Evolutionary conservation across 2,329 filamentous ascomycete species (phyloP).

Genomic region (Aspergillus tubingensis): DNA sequence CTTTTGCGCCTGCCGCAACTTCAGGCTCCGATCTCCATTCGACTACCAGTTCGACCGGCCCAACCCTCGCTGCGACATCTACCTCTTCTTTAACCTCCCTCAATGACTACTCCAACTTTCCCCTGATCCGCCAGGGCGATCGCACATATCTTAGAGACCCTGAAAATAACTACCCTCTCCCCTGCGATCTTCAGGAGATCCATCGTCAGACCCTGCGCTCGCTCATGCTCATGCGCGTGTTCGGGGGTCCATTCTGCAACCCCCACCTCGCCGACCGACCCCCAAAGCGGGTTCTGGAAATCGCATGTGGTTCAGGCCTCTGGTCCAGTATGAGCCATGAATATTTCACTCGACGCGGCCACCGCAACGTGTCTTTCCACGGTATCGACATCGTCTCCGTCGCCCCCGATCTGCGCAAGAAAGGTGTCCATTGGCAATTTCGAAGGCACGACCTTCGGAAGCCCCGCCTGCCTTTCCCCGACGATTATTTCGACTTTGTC

Average conservation of each 20-base stretch:
- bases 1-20: slow-evolving; percentile 28
- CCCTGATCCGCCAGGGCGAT: slow-evolving; percentile 73
- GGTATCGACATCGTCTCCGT: slow-evolving; percentile 80
- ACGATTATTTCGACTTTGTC: slow-evolving; percentile 81
- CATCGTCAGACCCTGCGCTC: slow-evolving; percentile 86
- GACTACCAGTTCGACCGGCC: slow-evolving; percentile 33
- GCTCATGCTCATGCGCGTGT: slow-evolving; percentile 76
- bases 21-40: slow-evolving; percentile 39
- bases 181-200: slow-evolving; percentile 81
- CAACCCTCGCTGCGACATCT: slow-evolving; percentile 34
- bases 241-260: slow-evolving; percentile 77
- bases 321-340: slow-evolving; percentile 89
- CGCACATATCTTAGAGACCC: slow-evolving; percentile 79
- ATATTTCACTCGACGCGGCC: slow-evolving; percentile 69
- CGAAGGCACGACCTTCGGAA: slow-evolving; percentile 82
- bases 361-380: slow-evolving; percentile 72
- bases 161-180: slow-evolving; percentile 75
- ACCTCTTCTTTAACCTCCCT: slow-evolving; percentile 39
- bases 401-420: slow-evolving; percentile 64
- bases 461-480: slow-evolving; percentile 73
- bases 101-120: slow-evolving; percentile 48
- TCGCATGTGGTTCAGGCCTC: slow-evolving; percentile 84
- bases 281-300: slow-evolving; percentile 76
- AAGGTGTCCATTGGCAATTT: slow-evolving; percentile 84
- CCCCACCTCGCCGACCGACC: slow-evolving; percentile 66